A percentile compares a stretch with the other conserved stretches of the same genome.
phyloP scores from a whole-genome alignment of 305 asterid genomes.

The Fraxinus latifolia region DNA sequence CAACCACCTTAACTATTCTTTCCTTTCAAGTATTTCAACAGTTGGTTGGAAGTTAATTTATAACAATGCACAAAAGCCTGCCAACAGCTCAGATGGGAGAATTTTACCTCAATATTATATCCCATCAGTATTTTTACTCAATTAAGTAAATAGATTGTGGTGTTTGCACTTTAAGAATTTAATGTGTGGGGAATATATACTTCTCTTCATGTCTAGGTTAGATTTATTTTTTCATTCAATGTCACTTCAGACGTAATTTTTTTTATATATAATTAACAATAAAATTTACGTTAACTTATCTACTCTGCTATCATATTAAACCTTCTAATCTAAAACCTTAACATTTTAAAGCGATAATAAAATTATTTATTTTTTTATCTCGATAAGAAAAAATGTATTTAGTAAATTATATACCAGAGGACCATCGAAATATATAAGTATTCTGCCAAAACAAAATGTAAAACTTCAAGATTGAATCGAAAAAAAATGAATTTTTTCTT shows the following conservation, averaged over 20 bases:
- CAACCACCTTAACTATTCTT: constrained; percentile 33
- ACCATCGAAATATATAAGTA: not conserved
- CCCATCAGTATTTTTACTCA: not conserved
- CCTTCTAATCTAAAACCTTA: not conserved
- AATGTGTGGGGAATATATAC: not conserved
- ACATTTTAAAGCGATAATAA: not conserved
- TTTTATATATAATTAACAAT: no score
- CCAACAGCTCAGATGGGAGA: constrained; percentile 22
- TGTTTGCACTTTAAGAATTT: not conserved
- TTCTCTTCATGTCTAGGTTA: not conserved
- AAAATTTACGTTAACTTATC: no score
- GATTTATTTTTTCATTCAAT: no score
- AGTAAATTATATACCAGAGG: not conserved
- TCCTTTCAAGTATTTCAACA: constrained; percentile 44
- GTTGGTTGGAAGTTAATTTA: constrained; percentile 14
- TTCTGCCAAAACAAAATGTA: not conserved
- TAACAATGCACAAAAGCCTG: not conserved
- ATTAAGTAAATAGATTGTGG: not conserved
- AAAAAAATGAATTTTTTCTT: not conserved
- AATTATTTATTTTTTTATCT: not conserved
- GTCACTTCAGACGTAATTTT: no score
- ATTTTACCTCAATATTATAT: not conserved
- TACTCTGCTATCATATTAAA: no score
- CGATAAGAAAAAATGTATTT: not conserved
- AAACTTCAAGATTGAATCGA: not conserved